Conservation (phyloP, 805 yeast species). For the Pichia ethanolica region DNA sequence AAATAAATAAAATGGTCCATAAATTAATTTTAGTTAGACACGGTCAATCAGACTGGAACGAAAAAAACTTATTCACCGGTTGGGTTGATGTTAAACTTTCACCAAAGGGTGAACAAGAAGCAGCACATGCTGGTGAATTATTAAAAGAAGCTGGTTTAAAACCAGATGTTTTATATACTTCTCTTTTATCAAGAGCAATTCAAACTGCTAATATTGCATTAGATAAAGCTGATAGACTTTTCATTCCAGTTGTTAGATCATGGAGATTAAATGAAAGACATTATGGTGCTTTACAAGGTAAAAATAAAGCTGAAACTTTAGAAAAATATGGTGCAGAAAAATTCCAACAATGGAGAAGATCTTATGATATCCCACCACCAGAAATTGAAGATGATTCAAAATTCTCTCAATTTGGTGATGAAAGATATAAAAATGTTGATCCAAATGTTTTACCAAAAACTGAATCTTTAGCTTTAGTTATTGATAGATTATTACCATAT, state of each 20-base stretch:
- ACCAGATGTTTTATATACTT: conserved; percentile 88
- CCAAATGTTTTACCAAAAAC: conserved; percentile 86
- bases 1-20: conserved; percentile 21
- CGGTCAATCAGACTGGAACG: conserved; percentile 99
- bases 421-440: conserved; percentile 77
- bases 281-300: conserved; percentile 98
- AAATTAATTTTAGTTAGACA: conserved; percentile 92
- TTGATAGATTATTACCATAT: conserved; percentile 94
- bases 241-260: conserved; percentile 86
- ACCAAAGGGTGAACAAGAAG: conserved; percentile 81
- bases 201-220: conserved; percentile 95
- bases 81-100: conserved; percentile 94
- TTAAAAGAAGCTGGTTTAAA: conserved; percentile 76
- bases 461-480: conserved; percentile 89
- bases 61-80: conserved; percentile 95
- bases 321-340: conserved; percentile 83
- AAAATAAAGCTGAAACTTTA: conserved; percentile 92
- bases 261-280: conserved; percentile 99
- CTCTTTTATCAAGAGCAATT: conserved; percentile 88
- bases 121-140: conserved; percentile 87
- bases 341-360: conserved; percentile 97
- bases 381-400: conserved; percentile 66
- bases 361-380: conserved; percentile 96
- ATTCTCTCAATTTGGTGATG: conserved; percentile 81
- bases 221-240: conserved; percentile 79